Evolutionary conservation across 768 basidiomycete genomes (phyloP).

Genomic region (Pisolithus albus): DNA sequence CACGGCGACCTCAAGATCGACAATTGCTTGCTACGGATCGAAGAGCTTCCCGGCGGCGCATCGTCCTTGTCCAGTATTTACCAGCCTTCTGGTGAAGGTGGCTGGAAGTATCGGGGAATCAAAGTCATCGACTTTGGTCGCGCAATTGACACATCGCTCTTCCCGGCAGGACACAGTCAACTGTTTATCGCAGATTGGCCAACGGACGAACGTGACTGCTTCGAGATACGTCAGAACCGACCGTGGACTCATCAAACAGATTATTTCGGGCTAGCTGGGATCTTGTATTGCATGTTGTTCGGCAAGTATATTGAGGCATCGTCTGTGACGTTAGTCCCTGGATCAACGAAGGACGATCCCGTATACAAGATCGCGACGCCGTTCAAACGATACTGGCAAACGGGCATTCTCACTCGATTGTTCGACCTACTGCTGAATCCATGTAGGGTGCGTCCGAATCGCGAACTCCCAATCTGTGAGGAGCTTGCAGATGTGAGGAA

Average conservation of each 20-base stretch:
- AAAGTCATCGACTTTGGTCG: constrained; percentile 98
- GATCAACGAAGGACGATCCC: constrained; percentile 24
- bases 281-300: constrained; percentile 93
- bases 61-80: constrained; percentile 73
- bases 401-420: constrained; percentile 72
- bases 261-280: constrained; percentile 92
- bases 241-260: constrained; percentile 96
- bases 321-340: constrained; percentile 36
- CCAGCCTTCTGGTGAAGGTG: constrained; percentile 66
- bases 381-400: constrained; percentile 96
- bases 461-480: constrained; percentile 62
- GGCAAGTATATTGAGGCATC: constrained; percentile 89
- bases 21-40: constrained; percentile 91
- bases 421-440: constrained; percentile 90
- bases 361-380: constrained; percentile 65
- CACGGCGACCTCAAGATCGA: constrained; percentile 99
- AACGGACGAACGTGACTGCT: constrained; percentile 85
- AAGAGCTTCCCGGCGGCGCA: constrained; percentile 67
- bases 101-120: constrained; percentile 85
- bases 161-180: constrained; percentile 60
- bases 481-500: constrained; percentile 57
- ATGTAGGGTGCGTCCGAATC: constrained; percentile 44
- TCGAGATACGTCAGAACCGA: constrained; percentile 75
- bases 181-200: constrained; percentile 83
- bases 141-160: constrained; percentile 78